phyloP scores from a whole-genome alignment of 257 asterid species.

The Ajuga chamaepitys region DNA sequence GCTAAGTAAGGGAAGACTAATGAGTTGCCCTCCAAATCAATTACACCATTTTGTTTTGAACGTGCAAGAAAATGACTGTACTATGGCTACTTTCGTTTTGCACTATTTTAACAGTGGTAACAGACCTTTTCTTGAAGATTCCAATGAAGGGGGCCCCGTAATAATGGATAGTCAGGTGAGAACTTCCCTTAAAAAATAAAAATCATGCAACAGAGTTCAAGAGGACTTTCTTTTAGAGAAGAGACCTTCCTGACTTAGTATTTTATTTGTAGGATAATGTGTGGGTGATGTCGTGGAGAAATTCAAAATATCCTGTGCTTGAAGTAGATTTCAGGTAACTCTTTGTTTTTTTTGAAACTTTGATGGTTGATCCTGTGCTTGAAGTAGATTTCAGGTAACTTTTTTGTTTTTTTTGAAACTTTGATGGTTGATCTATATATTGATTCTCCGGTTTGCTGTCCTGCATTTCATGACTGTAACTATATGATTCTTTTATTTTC shows the following conservation, averaged over 20 bases:
- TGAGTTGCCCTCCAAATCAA: conserved; percentile 7
- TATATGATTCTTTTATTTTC: not conserved
- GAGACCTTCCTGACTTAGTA: conserved; percentile 6
- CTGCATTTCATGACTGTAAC: not conserved
- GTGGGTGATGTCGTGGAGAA: conserved; percentile 89
- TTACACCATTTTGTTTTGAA: not conserved
- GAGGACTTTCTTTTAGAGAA: not conserved
- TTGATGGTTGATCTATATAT: not conserved
- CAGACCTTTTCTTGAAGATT: conserved; percentile 62
- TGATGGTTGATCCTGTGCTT: not conserved
- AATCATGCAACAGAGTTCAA: not conserved
- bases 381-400: conserved; percentile 4
- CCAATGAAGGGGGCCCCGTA: conserved; percentile 53
- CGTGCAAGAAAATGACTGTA: conserved; percentile 9
- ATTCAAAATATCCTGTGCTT: conserved; percentile 89
- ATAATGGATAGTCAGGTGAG: conserved; percentile 72
- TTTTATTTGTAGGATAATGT: conserved; percentile 61
- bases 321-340: conserved; percentile 84
- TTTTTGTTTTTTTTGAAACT: not conserved
- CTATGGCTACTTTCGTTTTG: not conserved
- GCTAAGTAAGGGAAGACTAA: conserved; percentile 48
- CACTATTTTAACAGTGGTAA: conserved; percentile 44
- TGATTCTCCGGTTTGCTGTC: not conserved
- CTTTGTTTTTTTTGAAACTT: not conserved
- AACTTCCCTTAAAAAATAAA: not conserved